A percentile compares a stretch with the other conserved stretches of the same genome.
Conservation (phyloP, 2,329 filamentous ascomycete genomes). For the Microcera coccophila region DNA sequence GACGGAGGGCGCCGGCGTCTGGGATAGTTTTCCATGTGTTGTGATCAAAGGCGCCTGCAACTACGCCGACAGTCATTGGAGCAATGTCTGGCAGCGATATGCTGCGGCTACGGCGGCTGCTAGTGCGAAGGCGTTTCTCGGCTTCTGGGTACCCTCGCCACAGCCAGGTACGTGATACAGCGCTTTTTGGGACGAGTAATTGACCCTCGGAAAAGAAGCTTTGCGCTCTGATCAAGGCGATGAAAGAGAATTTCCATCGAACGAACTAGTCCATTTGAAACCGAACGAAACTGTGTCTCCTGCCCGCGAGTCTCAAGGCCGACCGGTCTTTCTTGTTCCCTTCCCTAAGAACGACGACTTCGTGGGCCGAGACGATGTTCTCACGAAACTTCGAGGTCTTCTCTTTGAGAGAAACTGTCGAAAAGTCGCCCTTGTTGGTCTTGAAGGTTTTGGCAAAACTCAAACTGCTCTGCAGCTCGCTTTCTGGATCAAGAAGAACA, state of each 20-base stretch:
- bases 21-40: slow-evolving; percentile 30
- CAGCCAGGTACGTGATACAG: too few species aligned
- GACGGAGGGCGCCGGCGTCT: slow-evolving; percentile 34
- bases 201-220: too few species aligned
- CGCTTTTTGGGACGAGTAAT: too few species aligned
- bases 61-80: slow-evolving; percentile 39
- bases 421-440: slow-evolving; percentile 6
- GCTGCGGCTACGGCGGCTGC: slow-evolving; percentile 14
- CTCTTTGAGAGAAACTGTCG: not conserved
- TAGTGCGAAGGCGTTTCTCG: slow-evolving; percentile 8
- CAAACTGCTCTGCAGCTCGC: slow-evolving; percentile 13
- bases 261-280: too few species aligned
- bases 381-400: not conserved
- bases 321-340: not conserved
- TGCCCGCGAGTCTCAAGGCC: too few species aligned
- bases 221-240: too few species aligned
- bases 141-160: slow-evolving; percentile 25
- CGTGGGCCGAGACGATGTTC: not conserved
- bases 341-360: not conserved
- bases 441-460: slow-evolving; percentile 12
- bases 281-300: too few species aligned
- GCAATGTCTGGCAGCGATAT: slow-evolving; percentile 13
- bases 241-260: too few species aligned
- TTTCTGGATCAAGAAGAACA: slow-evolving; percentile 4
- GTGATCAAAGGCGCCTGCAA: slow-evolving; percentile 37